Percentiles rank a stretch among this genome's conserved stretches.
Evolutionary conservation across 2,329 filamentous ascomycete species (phyloP).

Genomic region (Exophiala dermatitidis): DNA sequence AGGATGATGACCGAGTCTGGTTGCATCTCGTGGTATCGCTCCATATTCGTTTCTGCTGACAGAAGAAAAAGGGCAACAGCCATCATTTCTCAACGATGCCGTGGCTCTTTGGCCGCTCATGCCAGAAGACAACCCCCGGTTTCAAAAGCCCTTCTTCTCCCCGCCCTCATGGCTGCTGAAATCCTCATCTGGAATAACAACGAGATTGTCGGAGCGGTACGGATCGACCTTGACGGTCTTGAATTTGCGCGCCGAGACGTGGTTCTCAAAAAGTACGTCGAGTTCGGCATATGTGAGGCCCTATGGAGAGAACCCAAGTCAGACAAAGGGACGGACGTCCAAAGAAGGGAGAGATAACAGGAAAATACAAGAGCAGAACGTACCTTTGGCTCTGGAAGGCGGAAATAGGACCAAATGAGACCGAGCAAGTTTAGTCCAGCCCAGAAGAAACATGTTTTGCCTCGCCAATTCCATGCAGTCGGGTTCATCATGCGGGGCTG

Average conservation of each 20-base stretch:
- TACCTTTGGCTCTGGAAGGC: conserved; percentile 37
- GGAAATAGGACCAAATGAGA: conserved; percentile 39
- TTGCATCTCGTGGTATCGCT: no score
- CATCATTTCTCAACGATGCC: no score
- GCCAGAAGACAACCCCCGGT: neutral
- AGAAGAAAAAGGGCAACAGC: no score
- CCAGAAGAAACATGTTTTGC: conserved; percentile 39
- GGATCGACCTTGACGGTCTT: conserved; percentile 32
- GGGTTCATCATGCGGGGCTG: conserved; percentile 34
- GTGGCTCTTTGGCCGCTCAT: neutral
- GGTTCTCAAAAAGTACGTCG: conserved; percentile 39
- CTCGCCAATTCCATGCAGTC: conserved; percentile 34
- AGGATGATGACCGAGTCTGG: no score
- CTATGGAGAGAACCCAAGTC: conserved; percentile 23
- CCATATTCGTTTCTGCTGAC: no score
- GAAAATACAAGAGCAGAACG: neutral
- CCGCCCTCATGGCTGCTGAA: conserved; percentile 13
- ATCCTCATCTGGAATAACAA: conserved; percentile 25
- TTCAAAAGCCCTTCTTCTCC: conserved; percentile 24
- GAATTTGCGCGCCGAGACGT: conserved; percentile 37
- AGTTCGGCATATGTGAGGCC: conserved; percentile 37
- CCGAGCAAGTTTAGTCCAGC: conserved; percentile 33
- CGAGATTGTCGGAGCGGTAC: conserved; percentile 25
- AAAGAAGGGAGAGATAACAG: neutral
- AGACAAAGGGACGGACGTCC: neutral